phyloP scores from a whole-genome alignment of 331 rosid species.

The Rhamnella rubrinervis region DNA sequence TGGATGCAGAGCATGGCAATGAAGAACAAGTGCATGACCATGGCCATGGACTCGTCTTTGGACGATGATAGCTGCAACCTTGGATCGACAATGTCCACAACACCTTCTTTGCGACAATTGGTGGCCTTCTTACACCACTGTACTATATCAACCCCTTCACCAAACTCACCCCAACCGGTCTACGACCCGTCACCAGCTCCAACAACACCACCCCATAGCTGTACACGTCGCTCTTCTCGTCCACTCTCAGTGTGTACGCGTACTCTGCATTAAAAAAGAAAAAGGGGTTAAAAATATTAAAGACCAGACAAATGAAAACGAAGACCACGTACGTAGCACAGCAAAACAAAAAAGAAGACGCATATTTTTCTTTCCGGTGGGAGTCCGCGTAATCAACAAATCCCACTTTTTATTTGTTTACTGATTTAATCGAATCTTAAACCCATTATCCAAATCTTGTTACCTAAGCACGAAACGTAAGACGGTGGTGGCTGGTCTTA shows the following conservation, averaged over 20 bases:
- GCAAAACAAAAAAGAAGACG: too few species aligned
- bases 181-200: conserved; percentile 69
- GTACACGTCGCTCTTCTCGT: conserved; percentile 84
- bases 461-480: too few species aligned
- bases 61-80: conserved; percentile 41
- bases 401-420: too few species aligned
- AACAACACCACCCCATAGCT: conserved; percentile 75
- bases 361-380: too few species aligned
- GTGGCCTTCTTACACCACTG: conserved; percentile 71
- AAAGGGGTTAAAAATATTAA: too few species aligned
- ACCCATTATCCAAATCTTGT: too few species aligned
- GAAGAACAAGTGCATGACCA: conserved; percentile 55
- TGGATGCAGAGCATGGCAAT: conserved; percentile 63
- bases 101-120: conserved; percentile 48
- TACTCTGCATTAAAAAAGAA: conserved; percentile 44
- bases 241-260: conserved; percentile 79
- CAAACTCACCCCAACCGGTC: conserved; percentile 84
- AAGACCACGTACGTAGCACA: too few species aligned
- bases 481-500: too few species aligned
- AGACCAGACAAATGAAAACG: too few species aligned
- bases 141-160: conserved; percentile 73
- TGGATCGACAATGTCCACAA: conserved; percentile 41
- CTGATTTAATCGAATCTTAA: too few species aligned
- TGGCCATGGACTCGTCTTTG: conserved; percentile 51
- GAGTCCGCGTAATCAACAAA: too few species aligned